These are phyloP conservation scores for Cryptococcus jaspeensis DNA, from an alignment of 1,284 basidiomycete genomes.

Conservation along the genomic window DNA sequence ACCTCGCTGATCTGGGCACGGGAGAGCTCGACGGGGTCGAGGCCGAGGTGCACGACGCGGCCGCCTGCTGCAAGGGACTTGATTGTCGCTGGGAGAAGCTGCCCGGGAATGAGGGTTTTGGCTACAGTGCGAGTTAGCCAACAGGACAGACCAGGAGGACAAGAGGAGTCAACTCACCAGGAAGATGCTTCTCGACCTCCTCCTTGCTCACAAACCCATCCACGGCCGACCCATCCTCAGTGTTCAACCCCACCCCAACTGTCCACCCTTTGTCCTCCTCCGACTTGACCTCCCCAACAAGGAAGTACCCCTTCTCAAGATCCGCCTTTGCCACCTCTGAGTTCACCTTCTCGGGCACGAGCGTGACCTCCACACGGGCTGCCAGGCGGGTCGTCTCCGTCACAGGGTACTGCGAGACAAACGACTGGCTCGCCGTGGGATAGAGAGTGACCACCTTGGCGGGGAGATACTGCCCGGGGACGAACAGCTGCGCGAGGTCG, in stretches of 20 bases:
- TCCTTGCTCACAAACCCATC: slow-evolving; percentile 78
- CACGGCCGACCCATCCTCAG: slow-evolving; percentile 49
- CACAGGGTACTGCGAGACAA: slow-evolving; percentile 49
- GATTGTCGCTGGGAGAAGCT: slow-evolving; percentile 65
- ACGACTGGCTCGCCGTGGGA: slow-evolving; percentile 45
- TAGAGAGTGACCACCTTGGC: slow-evolving; percentile 62
- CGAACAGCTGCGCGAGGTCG: slow-evolving; percentile 73
- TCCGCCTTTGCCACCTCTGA: slow-evolving; percentile 75
- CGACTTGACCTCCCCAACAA: slow-evolving; percentile 76
- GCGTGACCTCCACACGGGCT: slow-evolving; percentile 76
- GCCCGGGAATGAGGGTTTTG: slow-evolving; percentile 55
- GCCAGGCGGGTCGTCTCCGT: slow-evolving; percentile 49
- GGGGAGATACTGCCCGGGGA: slow-evolving; percentile 80
- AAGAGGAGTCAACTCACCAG: slow-evolving; percentile 22
- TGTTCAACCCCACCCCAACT: slow-evolving; percentile 76
- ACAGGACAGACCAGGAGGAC: background rate
- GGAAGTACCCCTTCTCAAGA: slow-evolving; percentile 70
- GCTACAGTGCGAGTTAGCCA: slow-evolving; percentile 8
- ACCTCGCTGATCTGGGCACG: slow-evolving; percentile 65
- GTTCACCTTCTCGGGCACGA: slow-evolving; percentile 84
- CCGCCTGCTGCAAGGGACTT: slow-evolving; percentile 59
- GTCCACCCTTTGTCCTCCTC: slow-evolving; percentile 94
- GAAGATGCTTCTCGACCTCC: slow-evolving; percentile 55
- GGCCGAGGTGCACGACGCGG: slow-evolving; percentile 43
- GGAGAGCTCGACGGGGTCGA: slow-evolving; percentile 56